Evolutionary conservation across 768 basidiomycete genomes (phyloP), one percentile per base, ranked within the genome.

Genomic region (Russula ochroleuca): DNA sequence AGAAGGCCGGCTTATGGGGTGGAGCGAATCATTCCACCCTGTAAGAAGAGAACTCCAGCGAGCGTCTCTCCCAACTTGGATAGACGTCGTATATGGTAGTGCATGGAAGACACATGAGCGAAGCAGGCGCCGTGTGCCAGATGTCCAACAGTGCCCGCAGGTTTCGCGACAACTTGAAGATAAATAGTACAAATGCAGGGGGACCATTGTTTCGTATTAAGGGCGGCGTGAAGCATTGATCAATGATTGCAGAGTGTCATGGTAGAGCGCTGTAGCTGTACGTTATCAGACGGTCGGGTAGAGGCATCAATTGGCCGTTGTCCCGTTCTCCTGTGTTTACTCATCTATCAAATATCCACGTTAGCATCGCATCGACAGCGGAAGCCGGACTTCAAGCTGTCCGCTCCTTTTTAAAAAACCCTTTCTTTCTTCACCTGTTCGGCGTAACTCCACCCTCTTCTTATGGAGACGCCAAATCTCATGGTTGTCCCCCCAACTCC

Each of bases 1-100:
- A 85, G 69, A 98, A 98, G 74, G 90, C 90, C 2, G 83, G 82
- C 55, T 72, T 93, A 38, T 80, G 85, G 9, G n/a, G n/a, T 47
- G 21, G 11, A 47, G 45, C n/a, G 45, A 47, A 47, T 6, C 11
- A 13, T n/a, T 47, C 43, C 10, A 47, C 19, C 9, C n/a, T 43
- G 43, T 19, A 43, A n/a, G 43, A 43, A n/a, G 43, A 43, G n/a
- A 45, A 4, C 9, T 11, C 43, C 43, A 38, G 6, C 41, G 17
- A n/a, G 41, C 41, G 41, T 19, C 19, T 8, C 19, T 43, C 19
- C 40, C 43, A n/a, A 45, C 43, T 45, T 45, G 43, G n/a, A 6
- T 7, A 10, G 41, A 11, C n/a, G 10, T 47, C 45, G 45, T 21
- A 47, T 47, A 43, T 43, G 43, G 43, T 43, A n/a, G 19, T 47